Base-by-base conservation (phyloP, 192 early-diverging fungal genomes). In the Coemansia sp. region DNA sequence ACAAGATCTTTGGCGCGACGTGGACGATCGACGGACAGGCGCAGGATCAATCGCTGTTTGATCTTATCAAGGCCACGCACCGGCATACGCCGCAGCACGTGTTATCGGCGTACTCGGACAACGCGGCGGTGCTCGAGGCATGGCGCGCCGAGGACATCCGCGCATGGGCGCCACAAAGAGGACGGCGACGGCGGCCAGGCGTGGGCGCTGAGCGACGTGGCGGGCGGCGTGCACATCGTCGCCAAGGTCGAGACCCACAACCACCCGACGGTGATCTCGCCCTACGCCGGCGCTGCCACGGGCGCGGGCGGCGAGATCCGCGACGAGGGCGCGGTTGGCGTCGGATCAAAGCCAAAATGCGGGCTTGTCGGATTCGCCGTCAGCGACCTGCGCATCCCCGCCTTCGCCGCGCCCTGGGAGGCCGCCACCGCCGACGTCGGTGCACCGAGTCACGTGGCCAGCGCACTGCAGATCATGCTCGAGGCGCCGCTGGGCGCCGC, bases 241-340 rank as follows among this genome's bases (percentile, higher is more conserved):
- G 90, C 89, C 64, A 98, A 99, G 85, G 98, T 99, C 19, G 98
- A 99, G 86, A 99, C 98, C 1, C 98, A 99, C 85, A 99, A 99
- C 78, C 98, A 99, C 76, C 98, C 98, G 38, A 99, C 97, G 17
- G 95, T 95, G 22, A 96, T 99, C 20, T 98, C 97, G 56, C 98
- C 98, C 27, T 98, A 93, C 79, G 93, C 98, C 22, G 98, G 98
- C 68, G 98, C 98, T 22, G 91, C 97, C 5, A 99, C 98, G 19
- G 98, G 98, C 49, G 92, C 96, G 20, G 98, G 98, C 73, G 98
- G 98, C 76, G 98, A 99, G 81, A 99, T 99, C 78, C 93, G 98
- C 78, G 98, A 99, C 78, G 98, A 99, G 86, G 98, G 95, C 62
- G 92, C 96, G 6, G 97, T 98, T 10, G 98, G 98, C 37, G 88